These are phyloP conservation scores for Exidia glandulosa DNA, from an alignment of 768 basidiomycete genomes.

Conservation along the genomic window DNA sequence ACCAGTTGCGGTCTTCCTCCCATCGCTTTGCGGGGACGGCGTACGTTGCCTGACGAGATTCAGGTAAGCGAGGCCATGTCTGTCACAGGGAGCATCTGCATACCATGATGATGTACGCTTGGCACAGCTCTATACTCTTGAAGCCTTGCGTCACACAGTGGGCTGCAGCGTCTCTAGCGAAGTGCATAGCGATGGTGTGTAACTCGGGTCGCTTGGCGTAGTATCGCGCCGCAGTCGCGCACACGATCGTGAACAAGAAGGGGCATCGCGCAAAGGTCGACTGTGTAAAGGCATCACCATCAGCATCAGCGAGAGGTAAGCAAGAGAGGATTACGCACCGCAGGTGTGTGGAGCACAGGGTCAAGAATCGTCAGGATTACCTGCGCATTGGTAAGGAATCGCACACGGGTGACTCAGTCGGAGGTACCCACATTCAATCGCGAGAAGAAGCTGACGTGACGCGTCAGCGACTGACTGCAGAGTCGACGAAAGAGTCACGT, in stretches of 20 bases:
- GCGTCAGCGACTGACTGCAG: slow-evolving; percentile 2
- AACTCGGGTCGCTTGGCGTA: slow-evolving; percentile 71
- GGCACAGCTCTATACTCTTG: slow-evolving; percentile 73
- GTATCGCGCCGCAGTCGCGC: slow-evolving; percentile 77
- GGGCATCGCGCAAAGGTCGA: slow-evolving; percentile 73
- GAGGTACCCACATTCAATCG: slow-evolving; percentile 15
- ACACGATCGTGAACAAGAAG: slow-evolving; percentile 86
- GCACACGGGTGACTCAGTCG: background rate
- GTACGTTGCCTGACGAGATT: slow-evolving; percentile 41
- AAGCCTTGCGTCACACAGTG: slow-evolving; percentile 41
- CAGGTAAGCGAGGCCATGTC: background rate
- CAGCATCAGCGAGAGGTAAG: background rate
- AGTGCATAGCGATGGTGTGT: slow-evolving; percentile 82
- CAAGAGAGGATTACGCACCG: slow-evolving; percentile 22
- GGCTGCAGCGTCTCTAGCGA: slow-evolving; percentile 72
- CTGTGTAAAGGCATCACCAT: background rate
- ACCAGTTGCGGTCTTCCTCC: slow-evolving; percentile 87
- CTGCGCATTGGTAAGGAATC: slow-evolving; percentile 10
- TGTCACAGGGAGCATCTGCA: background rate
- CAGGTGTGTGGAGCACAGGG: slow-evolving; percentile 68
- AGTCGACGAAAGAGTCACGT: slow-evolving; percentile 19
- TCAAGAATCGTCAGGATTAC: slow-evolving; percentile 70
- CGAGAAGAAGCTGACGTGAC: slow-evolving; percentile 48
- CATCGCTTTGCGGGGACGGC: slow-evolving; percentile 70
- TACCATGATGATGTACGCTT: slow-evolving; percentile 78